Evolutionary conservation across 176 grass and related monocot genomes (phyloP).

Genomic region (Dactylis glomerata): DNA sequence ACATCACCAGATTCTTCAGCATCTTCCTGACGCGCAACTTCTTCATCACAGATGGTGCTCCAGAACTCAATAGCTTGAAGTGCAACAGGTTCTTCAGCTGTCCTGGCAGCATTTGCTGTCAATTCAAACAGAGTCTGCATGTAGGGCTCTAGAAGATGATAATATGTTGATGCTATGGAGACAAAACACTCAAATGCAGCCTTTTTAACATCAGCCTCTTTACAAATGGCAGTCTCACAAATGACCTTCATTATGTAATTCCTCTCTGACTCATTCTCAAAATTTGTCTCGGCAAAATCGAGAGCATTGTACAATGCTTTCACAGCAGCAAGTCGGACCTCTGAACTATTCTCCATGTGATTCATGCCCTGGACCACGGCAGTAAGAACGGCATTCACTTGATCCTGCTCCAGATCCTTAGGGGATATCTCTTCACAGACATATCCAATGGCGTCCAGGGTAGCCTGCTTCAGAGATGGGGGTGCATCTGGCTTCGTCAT

Average conservation of each 20-base stretch:
- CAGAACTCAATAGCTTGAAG: slow-evolving; percentile 73
- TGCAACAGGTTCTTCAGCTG: slow-evolving; percentile 62
- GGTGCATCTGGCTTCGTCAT: slow-evolving; percentile 49
- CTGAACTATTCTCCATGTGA: slow-evolving; percentile 43
- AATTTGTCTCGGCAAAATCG: slow-evolving; percentile 71
- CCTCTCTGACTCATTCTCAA: slow-evolving; percentile 60
- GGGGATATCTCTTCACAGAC: slow-evolving; percentile 72
- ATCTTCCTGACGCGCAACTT: slow-evolving; percentile 53
- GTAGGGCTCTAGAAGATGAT: slow-evolving; percentile 53
- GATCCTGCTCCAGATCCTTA: slow-evolving; percentile 57
- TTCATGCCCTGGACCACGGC: slow-evolving; percentile 77
- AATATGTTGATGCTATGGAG: slow-evolving; percentile 59
- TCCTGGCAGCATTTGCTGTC: slow-evolving; percentile 57
- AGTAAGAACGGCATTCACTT: slow-evolving; percentile 69
- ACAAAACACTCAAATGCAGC: slow-evolving; percentile 65
- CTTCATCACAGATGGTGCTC: slow-evolving; percentile 58
- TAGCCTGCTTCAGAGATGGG: slow-evolving; percentile 54
- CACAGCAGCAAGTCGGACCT: slow-evolving; percentile 57
- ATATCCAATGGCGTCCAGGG: slow-evolving; percentile 58
- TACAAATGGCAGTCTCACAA: slow-evolving; percentile 57
- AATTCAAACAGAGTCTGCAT: slow-evolving; percentile 60
- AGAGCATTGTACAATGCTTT: slow-evolving; percentile 66
- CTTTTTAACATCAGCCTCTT: slow-evolving; percentile 56
- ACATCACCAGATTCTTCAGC: slow-evolving; percentile 32
- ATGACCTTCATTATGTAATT: slow-evolving; percentile 72